A percentile compares a stretch with the other conserved stretches of the same genome.
Evolutionary conservation across 75 land plant genomes (phyloP).

Genomic region (Pinus tabuliformis): DNA sequence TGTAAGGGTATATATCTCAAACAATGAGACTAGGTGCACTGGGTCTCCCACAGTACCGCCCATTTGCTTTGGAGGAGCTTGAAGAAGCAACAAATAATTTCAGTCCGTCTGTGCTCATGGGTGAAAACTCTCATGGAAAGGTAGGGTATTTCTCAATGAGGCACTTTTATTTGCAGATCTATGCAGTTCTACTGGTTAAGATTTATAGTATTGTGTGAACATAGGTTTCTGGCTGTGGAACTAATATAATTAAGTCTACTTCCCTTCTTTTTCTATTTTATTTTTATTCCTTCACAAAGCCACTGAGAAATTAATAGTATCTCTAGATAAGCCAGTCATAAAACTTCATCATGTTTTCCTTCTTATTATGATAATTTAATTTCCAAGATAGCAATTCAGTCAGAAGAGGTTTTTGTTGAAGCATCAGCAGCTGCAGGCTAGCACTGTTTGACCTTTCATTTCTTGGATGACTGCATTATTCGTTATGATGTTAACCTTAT

Average conservation of each 20-base stretch:
- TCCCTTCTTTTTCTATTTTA: neutral
- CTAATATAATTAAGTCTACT: neutral
- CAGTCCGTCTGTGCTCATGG: conserved; percentile 43
- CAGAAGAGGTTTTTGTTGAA: neutral
- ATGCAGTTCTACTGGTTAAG: neutral
- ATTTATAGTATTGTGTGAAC: neutral
- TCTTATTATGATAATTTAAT: neutral
- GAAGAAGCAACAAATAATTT: conserved; percentile 84
- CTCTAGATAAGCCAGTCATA: neutral
- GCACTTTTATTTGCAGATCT: neutral
- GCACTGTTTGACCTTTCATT: neutral
- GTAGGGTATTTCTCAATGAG: conserved; percentile 24
- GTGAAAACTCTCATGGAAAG: conserved; percentile 77
- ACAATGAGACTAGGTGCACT: conserved; percentile 81
- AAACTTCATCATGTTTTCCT: neutral
- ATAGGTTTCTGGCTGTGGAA: neutral
- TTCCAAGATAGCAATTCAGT: neutral
- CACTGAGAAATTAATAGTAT: neutral
- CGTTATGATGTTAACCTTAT: neutral
- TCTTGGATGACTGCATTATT: neutral
- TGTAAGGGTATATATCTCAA: conserved; percentile 72
- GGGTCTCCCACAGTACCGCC: conserved; percentile 60
- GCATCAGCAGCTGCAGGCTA: neutral
- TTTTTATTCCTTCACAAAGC: too few species aligned
- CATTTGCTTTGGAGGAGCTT: conserved; percentile 75